Conservation (phyloP, 208 protist species). For the Acanthamoeba healyi region DNA sequence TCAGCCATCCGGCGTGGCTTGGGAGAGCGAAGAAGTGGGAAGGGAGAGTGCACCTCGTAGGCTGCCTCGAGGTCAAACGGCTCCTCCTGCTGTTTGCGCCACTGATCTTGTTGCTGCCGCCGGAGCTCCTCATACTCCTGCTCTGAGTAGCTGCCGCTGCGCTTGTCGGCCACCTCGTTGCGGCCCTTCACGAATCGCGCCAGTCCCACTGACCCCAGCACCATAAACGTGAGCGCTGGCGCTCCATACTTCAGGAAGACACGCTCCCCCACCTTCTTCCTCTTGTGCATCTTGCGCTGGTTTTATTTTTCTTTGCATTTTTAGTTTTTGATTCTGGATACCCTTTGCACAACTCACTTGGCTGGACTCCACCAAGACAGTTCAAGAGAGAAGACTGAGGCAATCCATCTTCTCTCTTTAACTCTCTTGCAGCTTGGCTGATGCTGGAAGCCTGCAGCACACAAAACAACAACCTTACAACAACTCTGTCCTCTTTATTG, state of each 20-base stretch:
- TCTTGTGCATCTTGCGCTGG: not conserved
- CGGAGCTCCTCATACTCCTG: slow-evolving; percentile 35
- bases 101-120: slow-evolving; percentile 32
- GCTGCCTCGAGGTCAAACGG: slow-evolving; percentile 18
- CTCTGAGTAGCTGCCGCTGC: slow-evolving; percentile 24
- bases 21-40: not conserved
- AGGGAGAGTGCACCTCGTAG: not conserved
- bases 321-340: no score
- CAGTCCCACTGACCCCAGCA: slow-evolving; percentile 7
- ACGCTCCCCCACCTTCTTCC: not conserved
- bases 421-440: no score
- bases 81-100: slow-evolving; percentile 22
- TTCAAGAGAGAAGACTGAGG: no score
- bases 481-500: no score
- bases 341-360: no score
- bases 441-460: no score
- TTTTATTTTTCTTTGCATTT: no score
- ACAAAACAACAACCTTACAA: no score
- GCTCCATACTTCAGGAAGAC: slow-evolving; percentile 25
- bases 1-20: not conserved
- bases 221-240: slow-evolving; percentile 21
- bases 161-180: slow-evolving; percentile 36
- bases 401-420: no score
- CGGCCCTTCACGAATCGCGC: slow-evolving; percentile 49
- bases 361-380: no score